A percentile compares a stretch with the other conserved stretches of the same genome.
These are phyloP conservation scores for Durio zibethinus DNA, from an alignment of 345 rosid species.

Conservation along the genomic window DNA sequence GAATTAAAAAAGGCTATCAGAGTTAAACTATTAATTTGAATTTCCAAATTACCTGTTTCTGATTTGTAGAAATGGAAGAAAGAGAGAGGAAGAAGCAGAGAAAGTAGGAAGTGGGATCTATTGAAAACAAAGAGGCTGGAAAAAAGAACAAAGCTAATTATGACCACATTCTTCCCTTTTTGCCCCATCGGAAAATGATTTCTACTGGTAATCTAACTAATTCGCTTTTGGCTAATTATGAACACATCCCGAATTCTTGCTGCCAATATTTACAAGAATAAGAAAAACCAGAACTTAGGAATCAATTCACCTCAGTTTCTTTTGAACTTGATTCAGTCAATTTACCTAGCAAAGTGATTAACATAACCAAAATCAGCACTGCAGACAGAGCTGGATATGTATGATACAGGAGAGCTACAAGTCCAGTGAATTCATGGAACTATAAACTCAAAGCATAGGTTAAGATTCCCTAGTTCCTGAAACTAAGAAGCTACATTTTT, in stretches of 20 bases:
- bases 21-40: background rate
- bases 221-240: background rate
- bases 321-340: background rate
- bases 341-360: background rate
- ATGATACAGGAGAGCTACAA: background rate
- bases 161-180: background rate
- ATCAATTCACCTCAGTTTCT: background rate
- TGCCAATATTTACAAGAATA: constrained; percentile 4
- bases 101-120: background rate
- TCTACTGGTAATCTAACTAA: background rate
- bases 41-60: background rate
- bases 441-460: background rate
- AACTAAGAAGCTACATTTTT: background rate
- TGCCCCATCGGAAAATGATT: background rate
- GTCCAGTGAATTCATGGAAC: background rate
- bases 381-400: constrained; percentile 1
- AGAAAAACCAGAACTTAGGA: background rate
- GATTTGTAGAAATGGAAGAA: background rate
- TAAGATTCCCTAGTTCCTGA: background rate
- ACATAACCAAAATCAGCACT: constrained; percentile 11
- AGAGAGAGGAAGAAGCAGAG: background rate
- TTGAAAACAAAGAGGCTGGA: background rate
- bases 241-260: constrained; percentile 2
- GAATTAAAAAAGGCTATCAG: background rate
- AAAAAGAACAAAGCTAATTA: background rate